phyloP scores from a whole-genome alignment of 2,329 filamentous ascomycete species.

The Teratosphaeria gauchensis region DNA sequence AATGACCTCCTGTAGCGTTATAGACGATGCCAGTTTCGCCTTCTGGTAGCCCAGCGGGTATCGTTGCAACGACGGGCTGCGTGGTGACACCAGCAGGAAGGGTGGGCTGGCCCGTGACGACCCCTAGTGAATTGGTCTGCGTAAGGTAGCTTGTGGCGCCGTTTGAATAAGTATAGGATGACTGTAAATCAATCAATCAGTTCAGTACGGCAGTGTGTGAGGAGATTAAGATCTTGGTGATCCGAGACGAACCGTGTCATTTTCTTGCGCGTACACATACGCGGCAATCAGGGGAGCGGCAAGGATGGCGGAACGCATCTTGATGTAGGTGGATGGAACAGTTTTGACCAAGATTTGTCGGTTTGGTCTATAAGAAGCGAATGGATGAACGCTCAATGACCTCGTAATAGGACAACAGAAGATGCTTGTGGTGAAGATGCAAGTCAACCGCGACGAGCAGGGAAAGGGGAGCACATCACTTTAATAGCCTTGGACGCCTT shows the following conservation, averaged over 20 bases:
- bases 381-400: background rate
- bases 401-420: background rate
- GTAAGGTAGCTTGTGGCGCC: conserved; percentile 36
- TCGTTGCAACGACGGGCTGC: conserved; percentile 30
- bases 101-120: conserved; percentile 40
- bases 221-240: background rate
- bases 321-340: conserved; percentile 12
- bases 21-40: conserved; percentile 22
- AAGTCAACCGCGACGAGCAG: background rate
- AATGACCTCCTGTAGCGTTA: conserved; percentile 20
- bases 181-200: no score
- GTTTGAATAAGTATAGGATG: no score
- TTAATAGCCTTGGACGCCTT: background rate
- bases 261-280: conserved; percentile 28
- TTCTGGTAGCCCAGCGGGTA: conserved; percentile 33
- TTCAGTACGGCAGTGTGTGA: no score
- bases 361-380: background rate
- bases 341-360: background rate
- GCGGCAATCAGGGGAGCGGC: conserved; percentile 34
- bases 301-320: conserved; percentile 38
- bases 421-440: background rate
- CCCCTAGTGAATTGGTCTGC: conserved; percentile 40
- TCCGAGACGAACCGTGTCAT: background rate
- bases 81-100: conserved; percentile 27
- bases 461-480: background rate